Evolutionary conservation across 192 early-diverging fungal genomes (phyloP).

Genomic region (Allomyces arbusculus): DNA sequence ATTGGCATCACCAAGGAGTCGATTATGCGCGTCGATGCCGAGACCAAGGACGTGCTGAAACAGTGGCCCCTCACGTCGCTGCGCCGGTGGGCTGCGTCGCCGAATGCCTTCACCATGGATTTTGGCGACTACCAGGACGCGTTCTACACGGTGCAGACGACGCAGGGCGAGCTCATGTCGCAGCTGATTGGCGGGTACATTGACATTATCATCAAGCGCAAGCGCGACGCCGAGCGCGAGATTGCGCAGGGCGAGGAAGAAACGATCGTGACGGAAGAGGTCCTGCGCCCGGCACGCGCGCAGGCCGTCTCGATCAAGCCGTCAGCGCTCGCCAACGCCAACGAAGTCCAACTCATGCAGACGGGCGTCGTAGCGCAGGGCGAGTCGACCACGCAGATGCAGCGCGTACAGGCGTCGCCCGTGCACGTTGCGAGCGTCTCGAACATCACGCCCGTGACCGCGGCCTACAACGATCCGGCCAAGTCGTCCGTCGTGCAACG

Average conservation of each 20-base stretch:
- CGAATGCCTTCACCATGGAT: conserved; percentile 36
- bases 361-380: background rate
- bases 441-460: background rate
- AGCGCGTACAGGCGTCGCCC: no score
- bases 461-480: background rate
- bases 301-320: background rate
- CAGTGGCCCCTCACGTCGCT: conserved; percentile 34
- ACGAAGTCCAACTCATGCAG: background rate
- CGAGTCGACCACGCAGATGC: no score
- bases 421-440: background rate
- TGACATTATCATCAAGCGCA: conserved; percentile 39
- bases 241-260: conserved; percentile 24
- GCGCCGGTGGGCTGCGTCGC: conserved; percentile 30
- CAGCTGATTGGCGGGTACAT: conserved; percentile 38
- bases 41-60: conserved; percentile 29
- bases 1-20: conserved; percentile 33
- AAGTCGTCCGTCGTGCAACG: background rate
- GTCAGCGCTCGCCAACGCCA: background rate
- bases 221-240: conserved; percentile 26
- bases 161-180: conserved; percentile 35
- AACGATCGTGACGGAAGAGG: conserved; percentile 29
- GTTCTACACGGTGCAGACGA: conserved; percentile 33
- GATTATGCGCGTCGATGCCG: conserved; percentile 25
- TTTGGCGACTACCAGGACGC: conserved; percentile 36
- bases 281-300: conserved; percentile 15